These are phyloP conservation scores for Geotrichum phurueaensis DNA, from an alignment of 1,139 yeast species.

Conservation along the genomic window DNA sequence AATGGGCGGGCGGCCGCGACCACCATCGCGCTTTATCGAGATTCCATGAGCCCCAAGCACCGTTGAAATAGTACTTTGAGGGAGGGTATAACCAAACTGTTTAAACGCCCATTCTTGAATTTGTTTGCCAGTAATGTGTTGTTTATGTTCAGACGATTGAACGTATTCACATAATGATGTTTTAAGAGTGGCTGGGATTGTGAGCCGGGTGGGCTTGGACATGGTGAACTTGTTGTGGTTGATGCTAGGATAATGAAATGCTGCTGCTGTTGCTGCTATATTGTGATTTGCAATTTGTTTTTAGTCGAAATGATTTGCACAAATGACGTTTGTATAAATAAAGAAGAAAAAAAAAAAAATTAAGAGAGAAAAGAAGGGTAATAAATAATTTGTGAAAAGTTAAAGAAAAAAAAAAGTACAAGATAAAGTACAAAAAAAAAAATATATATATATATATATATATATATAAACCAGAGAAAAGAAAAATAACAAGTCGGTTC, in stretches of 20 bases:
- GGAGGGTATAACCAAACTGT: slow-evolving; percentile 4
- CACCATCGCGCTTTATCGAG: slow-evolving; percentile 8
- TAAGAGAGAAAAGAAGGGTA: background rate
- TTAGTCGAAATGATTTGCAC: background rate
- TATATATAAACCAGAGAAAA: background rate
- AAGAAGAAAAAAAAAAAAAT: background rate
- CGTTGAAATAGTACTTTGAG: slow-evolving; percentile 11
- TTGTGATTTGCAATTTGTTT: too few species aligned
- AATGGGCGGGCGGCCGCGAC: slow-evolving; percentile 13
- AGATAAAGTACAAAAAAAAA: background rate
- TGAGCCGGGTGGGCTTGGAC: background rate
- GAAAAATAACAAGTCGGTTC: background rate
- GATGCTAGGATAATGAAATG: background rate
- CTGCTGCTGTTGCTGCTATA: too few species aligned
- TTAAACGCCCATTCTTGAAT: slow-evolving; percentile 10
- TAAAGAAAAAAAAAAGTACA: background rate
- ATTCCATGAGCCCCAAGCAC: slow-evolving; percentile 9
- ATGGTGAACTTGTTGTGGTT: slow-evolving; percentile 18
- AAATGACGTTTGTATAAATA: background rate
- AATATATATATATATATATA: too few species aligned
- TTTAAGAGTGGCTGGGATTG: background rate
- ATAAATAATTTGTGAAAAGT: background rate
- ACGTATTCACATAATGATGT: background rate
- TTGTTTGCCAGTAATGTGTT: slow-evolving; percentile 7
- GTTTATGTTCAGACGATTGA: background rate